Conservation (phyloP, 305 asterid genomes). For the Fraxinus platypoda region DNA sequence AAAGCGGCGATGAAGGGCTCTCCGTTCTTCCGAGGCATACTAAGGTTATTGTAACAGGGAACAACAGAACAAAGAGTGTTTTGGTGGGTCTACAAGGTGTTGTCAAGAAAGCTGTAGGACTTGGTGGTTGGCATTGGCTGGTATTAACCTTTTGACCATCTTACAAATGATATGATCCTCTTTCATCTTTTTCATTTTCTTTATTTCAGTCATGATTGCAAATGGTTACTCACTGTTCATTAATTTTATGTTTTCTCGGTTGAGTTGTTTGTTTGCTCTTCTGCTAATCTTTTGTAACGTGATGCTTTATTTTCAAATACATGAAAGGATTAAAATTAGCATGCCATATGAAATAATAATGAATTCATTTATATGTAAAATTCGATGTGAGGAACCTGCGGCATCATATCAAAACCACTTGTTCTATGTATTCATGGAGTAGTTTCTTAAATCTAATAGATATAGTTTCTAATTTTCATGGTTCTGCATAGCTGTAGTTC, state of each 20-base stretch:
- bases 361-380: background rate
- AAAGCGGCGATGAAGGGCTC: slow-evolving; percentile 82
- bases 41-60: slow-evolving; percentile 89
- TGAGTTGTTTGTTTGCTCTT: background rate
- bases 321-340: background rate
- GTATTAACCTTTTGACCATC: slow-evolving; percentile 32
- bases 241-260: background rate
- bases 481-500: background rate
- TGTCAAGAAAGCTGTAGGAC: slow-evolving; percentile 97
- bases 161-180: slow-evolving; percentile 9
- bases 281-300: background rate
- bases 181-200: background rate
- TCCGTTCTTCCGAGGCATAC: slow-evolving; percentile 96
- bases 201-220: background rate
- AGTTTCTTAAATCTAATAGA: background rate
- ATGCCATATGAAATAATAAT: background rate
- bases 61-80: slow-evolving; percentile 92
- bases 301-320: background rate
- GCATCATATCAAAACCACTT: background rate
- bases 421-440: background rate
- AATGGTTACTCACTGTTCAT: background rate
- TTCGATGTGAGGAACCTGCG: background rate
- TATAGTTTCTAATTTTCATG: background rate
- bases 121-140: slow-evolving; percentile 99
- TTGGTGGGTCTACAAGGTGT: slow-evolving; percentile 95